Evolutionary conservation across 2,329 filamentous ascomycete genomes (phyloP).

Genomic region (Aspergillus japonicus): DNA sequence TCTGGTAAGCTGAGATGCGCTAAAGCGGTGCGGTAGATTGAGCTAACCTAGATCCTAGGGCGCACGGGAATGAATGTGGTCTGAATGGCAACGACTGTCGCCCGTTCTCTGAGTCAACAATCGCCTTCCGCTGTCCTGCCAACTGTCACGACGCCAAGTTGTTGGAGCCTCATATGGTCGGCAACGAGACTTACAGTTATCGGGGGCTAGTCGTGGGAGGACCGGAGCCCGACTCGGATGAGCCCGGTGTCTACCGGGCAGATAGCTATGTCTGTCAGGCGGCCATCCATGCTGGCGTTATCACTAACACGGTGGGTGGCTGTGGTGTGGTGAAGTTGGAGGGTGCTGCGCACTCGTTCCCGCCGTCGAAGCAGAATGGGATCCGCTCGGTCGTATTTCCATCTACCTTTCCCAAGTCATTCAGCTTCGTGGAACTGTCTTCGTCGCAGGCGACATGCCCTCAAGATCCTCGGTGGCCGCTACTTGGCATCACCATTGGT

Average conservation of each 20-base stretch:
- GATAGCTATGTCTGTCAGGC: slow-evolving; percentile 86
- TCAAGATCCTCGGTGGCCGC: slow-evolving; percentile 76
- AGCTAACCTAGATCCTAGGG: slow-evolving; percentile 28
- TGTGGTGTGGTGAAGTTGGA: slow-evolving; percentile 77
- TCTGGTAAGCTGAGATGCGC: slow-evolving; percentile 38
- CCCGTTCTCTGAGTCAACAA: slow-evolving; percentile 52
- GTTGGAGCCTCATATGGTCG: slow-evolving; percentile 52
- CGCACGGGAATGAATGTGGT: slow-evolving; percentile 49
- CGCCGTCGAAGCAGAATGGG: slow-evolving; percentile 65
- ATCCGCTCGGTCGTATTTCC: slow-evolving; percentile 77
- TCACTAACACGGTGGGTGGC: slow-evolving; percentile 69
- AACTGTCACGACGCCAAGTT: slow-evolving; percentile 50
- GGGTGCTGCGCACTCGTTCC: slow-evolving; percentile 65
- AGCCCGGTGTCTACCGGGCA: slow-evolving; percentile 69
- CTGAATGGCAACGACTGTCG: slow-evolving; percentile 57
- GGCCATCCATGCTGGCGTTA: slow-evolving; percentile 78
- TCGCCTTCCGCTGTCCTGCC: slow-evolving; percentile 58
- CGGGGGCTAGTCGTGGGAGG: slow-evolving; percentile 54
- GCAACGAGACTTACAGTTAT: slow-evolving; percentile 53
- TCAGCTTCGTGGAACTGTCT: slow-evolving; percentile 67
- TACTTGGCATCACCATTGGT: slow-evolving; percentile 76
- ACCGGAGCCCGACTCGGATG: slow-evolving; percentile 36
- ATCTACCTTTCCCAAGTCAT: slow-evolving; percentile 86
- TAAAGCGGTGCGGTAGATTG: background rate
- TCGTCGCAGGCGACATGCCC: slow-evolving; percentile 60